Base-by-base conservation (phyloP, 768 basidiomycete genomes). In the Hortiboletus flavorubellus region DNA sequence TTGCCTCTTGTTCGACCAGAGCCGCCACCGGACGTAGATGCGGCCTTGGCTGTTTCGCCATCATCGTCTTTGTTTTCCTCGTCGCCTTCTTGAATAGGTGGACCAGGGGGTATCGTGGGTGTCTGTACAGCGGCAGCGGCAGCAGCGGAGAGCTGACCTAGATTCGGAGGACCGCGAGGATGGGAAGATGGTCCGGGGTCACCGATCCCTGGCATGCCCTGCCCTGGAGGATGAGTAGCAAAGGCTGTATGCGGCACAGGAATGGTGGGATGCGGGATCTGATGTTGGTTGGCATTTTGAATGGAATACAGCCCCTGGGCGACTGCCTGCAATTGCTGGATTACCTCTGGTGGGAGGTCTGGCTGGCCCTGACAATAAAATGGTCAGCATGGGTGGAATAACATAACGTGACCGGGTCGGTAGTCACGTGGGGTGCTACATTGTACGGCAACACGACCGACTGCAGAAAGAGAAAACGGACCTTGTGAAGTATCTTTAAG, bases 121-220 rank as follows among this genome's bases (percentile, higher is more conserved):
- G 78, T 74, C 53, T 79, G 79, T 65, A 82, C 75, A 0, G 77
- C 80, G 18, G 79, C 79, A 2, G 64, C 70, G 14, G 65, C 70
- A 8, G 59, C 68, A 0, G 79, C 78, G 34, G 80, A 79, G 56
- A 85, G 72, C 51, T 85, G 84, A 12, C 81, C 82, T 1, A 85
- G 73, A 53, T 80, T 81, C 5, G 85, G 86, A 4, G 85, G 85
- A 0, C 85, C 86, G 6, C 82, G 80, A 5, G 84, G 85, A 61
- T 87, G 86, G 0, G 84, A 84, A 4, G 86, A 87, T n/a, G 86
- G 84, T 8, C 86, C 86, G 3, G 85, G 83, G 56, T 88, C 85
- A 35, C 79, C 80, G 46, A 85, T 78, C 18, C 78, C 78, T 16
- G 83, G 77, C 31, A 82, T 64, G 2, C 76, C 79, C 64, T 59